Evolutionary conservation across 345 rosid species (phyloP).

Genomic region (Corymbia maculata): DNA sequence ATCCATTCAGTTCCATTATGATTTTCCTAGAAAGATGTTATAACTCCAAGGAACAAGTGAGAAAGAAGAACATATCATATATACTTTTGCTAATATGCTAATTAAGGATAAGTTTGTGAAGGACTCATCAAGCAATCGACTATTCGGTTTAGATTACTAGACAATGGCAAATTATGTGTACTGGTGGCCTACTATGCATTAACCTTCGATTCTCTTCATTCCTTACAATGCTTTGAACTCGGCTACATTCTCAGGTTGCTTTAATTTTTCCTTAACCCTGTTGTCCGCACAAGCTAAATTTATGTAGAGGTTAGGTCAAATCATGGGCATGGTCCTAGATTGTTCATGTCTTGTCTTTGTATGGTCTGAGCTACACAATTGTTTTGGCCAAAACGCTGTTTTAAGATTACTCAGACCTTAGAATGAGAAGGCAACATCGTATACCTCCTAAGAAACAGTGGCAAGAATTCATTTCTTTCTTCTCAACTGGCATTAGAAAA

Average conservation of each 20-base stretch:
- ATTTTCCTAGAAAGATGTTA: too few species aligned
- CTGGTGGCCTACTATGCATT: neutral
- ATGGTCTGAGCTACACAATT: neutral
- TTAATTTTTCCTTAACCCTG: neutral
- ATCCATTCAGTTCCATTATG: too few species aligned
- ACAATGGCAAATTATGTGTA: neutral
- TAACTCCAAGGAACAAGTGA: too few species aligned
- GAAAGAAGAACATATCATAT: too few species aligned
- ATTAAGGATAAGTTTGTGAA: too few species aligned
- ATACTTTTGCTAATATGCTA: too few species aligned
- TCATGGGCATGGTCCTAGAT: neutral
- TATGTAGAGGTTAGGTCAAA: neutral
- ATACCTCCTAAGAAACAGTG: neutral
- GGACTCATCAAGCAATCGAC: too few species aligned
- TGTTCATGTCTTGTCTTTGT: neutral
- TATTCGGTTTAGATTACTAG: neutral
- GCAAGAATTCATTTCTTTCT: neutral
- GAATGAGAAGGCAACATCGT: too few species aligned
- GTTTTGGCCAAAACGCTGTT: neutral
- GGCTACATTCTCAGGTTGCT: neutral
- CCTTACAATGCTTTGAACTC: neutral
- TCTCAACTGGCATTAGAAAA: neutral
- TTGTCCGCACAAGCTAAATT: neutral
- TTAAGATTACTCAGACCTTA: neutral
- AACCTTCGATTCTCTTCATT: neutral